Evolutionary conservation across 164 flowering plant species (phyloP), one percentile per base, ranked within the genome.

Genomic region (Chloranthus sessilifolius): DNA sequence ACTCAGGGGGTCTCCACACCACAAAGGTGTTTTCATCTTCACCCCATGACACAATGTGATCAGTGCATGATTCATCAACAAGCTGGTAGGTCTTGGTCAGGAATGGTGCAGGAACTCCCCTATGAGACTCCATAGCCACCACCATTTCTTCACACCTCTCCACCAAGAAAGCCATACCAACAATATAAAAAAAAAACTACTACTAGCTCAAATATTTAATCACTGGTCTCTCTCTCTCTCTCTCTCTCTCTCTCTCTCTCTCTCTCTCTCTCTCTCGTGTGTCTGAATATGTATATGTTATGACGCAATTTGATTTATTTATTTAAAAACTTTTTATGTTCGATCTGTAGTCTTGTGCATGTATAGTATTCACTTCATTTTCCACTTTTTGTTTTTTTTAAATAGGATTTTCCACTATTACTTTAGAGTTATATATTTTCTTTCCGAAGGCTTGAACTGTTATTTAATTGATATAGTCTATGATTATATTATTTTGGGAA

Each of bases 1-100:
- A 79, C 58, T 79, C 81, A 43, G 79, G 64, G 3, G 79, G 76
- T 20, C 74, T 65, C 84, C 84, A 79, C 28, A 79, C 84, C 12
- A 78, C 72, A 42, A 78, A 79, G 26, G 76, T 72, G 38, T 70
- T 61, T 6, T 66, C 68, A 43, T 65, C 67, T 31, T 72, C 75
- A 29, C 76, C 72, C 85, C 81, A 79, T 35, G 81, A 79, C 5
- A 79, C 76, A 37, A 76, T 66, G 64, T 65, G 67, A 47, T 76
- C 76, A 6, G 76, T 74, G 38, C 33, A 46, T 16, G 75, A 78
- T 28, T 76, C 81, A 44, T 79, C 81, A 0, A 76, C 81, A 7
- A 79, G 67, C 69, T 76, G 68, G 43, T 72, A 79, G 6, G 85
- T 76, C 64, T 79, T 79, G 0, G 67, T 66, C 50, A 79, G 50